phyloP scores from a whole-genome alignment of 768 basidiomycete species.

The Artomyces pyxidatus region DNA sequence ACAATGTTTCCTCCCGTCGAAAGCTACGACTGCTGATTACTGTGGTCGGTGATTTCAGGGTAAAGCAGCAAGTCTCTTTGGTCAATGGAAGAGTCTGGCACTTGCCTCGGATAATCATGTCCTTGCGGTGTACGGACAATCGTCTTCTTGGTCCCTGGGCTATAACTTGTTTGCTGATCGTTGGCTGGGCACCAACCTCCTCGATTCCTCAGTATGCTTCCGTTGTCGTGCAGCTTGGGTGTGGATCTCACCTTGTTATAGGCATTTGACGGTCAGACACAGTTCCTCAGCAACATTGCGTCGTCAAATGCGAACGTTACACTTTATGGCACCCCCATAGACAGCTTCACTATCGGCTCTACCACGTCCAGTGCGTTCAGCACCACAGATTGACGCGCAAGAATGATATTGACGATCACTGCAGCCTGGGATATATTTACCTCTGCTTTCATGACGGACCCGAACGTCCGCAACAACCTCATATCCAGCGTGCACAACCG shows the following conservation, averaged over 20 bases:
- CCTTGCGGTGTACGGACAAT: background rate
- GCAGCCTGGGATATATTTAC: background rate
- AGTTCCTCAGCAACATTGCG: background rate
- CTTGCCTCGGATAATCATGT: background rate
- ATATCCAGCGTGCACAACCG: background rate
- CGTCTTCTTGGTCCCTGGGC: background rate
- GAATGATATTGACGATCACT: background rate
- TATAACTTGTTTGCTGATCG: background rate
- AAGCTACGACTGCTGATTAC: background rate
- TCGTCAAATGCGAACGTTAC: background rate
- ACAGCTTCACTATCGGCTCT: background rate
- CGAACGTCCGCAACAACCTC: background rate
- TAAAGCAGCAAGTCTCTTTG: background rate
- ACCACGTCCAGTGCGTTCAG: conserved; percentile 6
- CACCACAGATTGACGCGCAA: no score
- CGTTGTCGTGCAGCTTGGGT: background rate
- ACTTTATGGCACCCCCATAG: background rate
- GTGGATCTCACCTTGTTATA: background rate
- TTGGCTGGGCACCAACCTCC: conserved; percentile 33
- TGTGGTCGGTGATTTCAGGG: background rate
- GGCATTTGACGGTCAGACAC: background rate
- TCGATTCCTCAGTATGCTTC: conserved; percentile 21
- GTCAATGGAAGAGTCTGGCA: background rate
- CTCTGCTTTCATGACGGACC: background rate
- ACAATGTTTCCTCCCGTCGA: background rate